Base-by-base conservation (phyloP, 306 rosid species). In the Malus orientalis region DNA sequence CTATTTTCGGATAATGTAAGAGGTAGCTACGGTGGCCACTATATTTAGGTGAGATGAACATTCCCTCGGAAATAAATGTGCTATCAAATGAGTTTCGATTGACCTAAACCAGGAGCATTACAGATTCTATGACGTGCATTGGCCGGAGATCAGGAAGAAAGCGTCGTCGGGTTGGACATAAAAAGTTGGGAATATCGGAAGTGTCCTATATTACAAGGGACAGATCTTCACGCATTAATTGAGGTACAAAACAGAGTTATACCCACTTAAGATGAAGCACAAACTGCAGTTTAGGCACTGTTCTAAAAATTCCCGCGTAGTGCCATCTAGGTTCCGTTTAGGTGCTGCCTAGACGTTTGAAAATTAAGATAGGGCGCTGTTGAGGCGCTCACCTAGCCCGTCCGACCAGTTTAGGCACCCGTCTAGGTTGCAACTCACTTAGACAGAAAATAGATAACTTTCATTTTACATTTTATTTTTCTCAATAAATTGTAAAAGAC, bases 261-360 rank as follows among this genome's bases (percentile, higher is more conserved):
- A 14, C 40, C 40, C 40, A 16, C 27, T 15, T 23, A 11, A 30
- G 45, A 30, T 57, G 30, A 13, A 64, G 18, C 66, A 27, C 63
- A 47, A 36, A 30, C 30, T 58, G 22, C 23, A 42, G 23, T 58
- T n/a, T 20, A 47, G 30, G 3, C 36, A 32, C 5, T 4, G 1
- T 32, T 32, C 36, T 32, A 32, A 32, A 32, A 32, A 32, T 32
- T 0, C 5, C 0, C 1, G 6, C 4, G 6, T 32, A 32, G 36
- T 1, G 5, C 1, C 36, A 6, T 32, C 6, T 4, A 32, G 0
- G 36, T 0, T 0, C 1, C 4, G 36, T 4, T 0, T 32, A 32
- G 36, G 36, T 27, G 29, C 29, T 27, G 29, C 29, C 29, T 27
- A 27, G 29, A 27, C 6, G 1, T 32, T 32, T 32, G 6, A 32